These are phyloP conservation scores for Fusarium temperatum DNA, from an alignment of 2,329 filamentous ascomycete species.

Conservation along the genomic window DNA sequence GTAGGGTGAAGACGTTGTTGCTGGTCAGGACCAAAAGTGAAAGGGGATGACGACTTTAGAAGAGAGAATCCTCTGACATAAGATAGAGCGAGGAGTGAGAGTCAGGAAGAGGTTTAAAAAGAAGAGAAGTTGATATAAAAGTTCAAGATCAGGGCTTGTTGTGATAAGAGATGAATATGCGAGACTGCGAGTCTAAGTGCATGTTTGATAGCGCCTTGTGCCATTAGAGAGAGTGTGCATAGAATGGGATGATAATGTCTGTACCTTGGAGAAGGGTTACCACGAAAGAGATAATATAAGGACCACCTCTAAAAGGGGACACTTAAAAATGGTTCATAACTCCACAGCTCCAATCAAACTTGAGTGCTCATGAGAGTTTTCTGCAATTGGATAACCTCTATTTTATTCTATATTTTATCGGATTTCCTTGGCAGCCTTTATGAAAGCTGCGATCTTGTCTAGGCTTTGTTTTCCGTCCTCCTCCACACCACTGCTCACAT, in stretches of 20 bases:
- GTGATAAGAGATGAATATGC: background rate
- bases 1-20: background rate
- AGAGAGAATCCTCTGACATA: background rate
- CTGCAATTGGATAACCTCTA: background rate
- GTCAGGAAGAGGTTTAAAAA: background rate
- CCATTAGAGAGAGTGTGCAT: constrained; percentile 1
- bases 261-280: background rate
- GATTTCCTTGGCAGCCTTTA: constrained; percentile 75
- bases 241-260: background rate
- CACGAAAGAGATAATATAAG: background rate
- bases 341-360: background rate
- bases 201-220: background rate
- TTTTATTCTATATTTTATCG: constrained; percentile 48
- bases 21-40: background rate
- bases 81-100: no score
- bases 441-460: constrained; percentile 82
- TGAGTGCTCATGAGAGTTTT: background rate
- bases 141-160: background rate
- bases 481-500: constrained; percentile 95
- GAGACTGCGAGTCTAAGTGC: background rate
- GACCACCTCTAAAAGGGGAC: background rate
- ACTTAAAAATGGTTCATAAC: background rate
- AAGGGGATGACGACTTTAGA: background rate
- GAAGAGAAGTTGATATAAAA: background rate
- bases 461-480: constrained; percentile 81